Percentiles rank a stretch among this genome's conserved stretches.
phyloP scores from a whole-genome alignment of 139 green algal genomes.

The Coccomyxa sp. region DNA sequence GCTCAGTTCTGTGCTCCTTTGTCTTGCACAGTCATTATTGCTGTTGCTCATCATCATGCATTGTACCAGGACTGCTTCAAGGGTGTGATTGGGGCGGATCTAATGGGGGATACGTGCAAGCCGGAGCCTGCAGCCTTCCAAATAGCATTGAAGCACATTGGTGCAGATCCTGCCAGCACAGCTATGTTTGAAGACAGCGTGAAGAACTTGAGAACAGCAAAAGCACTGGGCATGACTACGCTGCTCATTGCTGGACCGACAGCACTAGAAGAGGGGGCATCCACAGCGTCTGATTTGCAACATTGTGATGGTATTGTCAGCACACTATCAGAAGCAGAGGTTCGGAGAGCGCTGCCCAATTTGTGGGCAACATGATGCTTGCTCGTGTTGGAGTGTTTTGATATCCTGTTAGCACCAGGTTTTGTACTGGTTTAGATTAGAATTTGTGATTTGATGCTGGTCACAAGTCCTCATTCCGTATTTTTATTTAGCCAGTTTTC shows the following conservation, averaged over 20 bases:
- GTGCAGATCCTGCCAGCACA: not conserved
- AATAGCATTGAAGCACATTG: not conserved
- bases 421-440: too few species aligned
- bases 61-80: constrained; percentile 9
- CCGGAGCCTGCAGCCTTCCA: constrained; percentile 8
- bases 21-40: not conserved
- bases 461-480: too few species aligned
- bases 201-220: constrained; percentile 10
- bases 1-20: not conserved
- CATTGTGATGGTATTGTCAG: not conserved
- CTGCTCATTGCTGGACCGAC: constrained; percentile 17
- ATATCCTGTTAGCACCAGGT: too few species aligned
- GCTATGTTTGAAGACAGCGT: constrained; percentile 23
- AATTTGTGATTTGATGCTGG: too few species aligned
- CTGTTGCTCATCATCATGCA: not conserved
- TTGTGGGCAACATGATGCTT: too few species aligned
- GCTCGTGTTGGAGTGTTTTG: too few species aligned
- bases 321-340: too few species aligned
- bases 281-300: not conserved
- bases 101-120: constrained; percentile 10
- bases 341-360: too few species aligned
- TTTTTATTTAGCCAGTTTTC: too few species aligned
- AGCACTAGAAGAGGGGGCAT: constrained; percentile 3
- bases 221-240: constrained; percentile 12
- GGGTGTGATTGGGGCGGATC: constrained; percentile 9